A percentile compares a stretch with the other conserved stretches of the same genome.
Evolutionary conservation across 768 basidiomycete species (phyloP).

Genomic region (Boletus rufocinnamomeus): DNA sequence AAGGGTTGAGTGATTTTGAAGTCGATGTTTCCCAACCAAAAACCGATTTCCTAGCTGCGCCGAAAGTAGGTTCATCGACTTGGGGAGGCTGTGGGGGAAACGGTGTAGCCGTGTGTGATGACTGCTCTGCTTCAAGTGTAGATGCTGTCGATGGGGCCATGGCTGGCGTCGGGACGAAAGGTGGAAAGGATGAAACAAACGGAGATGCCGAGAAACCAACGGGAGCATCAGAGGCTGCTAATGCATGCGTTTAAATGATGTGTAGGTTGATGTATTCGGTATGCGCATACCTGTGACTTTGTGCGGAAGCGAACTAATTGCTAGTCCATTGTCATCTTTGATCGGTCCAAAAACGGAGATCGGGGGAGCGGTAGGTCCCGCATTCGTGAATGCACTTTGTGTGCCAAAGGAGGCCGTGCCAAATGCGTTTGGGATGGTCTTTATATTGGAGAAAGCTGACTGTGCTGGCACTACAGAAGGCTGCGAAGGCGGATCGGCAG

Average conservation of each 20-base stretch:
- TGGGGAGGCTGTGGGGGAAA: conserved; percentile 4
- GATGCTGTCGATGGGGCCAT: not conserved
- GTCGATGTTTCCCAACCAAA: conserved; percentile 12
- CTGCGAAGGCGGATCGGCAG: conserved; percentile 17
- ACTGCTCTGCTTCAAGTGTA: not conserved
- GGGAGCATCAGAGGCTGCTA: not conserved
- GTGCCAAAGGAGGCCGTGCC: conserved; percentile 27
- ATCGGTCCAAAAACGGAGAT: conserved; percentile 11
- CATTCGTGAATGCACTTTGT: conserved; percentile 7
- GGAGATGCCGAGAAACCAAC: not conserved
- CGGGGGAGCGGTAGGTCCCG: conserved; percentile 1
- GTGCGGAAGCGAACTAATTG: not conserved
- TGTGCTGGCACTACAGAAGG: conserved; percentile 12
- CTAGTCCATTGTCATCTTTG: not conserved
- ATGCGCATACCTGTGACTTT: conserved; percentile 18
- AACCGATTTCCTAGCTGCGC: too few species aligned
- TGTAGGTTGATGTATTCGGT: not conserved
- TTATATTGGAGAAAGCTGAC: conserved; percentile 40
- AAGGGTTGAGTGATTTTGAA: conserved; percentile 20
- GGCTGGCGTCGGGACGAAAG: not conserved
- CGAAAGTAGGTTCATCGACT: not conserved
- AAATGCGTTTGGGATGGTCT: conserved; percentile 38
- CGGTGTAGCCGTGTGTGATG: not conserved
- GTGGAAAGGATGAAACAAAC: conserved; percentile 2
- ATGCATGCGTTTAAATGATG: not conserved